phyloP scores from a whole-genome alignment of 1,139 yeast genomes.

The Saccharomyces hybrid region DNA sequence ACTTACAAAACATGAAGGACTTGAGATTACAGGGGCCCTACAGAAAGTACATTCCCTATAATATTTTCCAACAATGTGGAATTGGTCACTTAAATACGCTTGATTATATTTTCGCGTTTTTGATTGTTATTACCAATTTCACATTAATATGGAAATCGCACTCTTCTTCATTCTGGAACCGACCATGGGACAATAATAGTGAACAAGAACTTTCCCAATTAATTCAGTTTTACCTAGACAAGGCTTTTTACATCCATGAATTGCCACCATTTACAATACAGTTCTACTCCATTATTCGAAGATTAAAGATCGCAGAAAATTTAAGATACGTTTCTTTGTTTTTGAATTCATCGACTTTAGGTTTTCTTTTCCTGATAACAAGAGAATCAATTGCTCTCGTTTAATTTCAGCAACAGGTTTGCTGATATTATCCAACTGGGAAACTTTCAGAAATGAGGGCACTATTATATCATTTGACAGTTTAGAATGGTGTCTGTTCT shows the following conservation, averaged over 20 bases:
- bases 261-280: constrained; percentile 19
- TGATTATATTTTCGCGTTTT: neutral
- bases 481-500: constrained; percentile 41
- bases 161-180: neutral
- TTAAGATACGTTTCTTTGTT: constrained; percentile 44
- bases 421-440: constrained; percentile 43
- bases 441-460: constrained; percentile 45
- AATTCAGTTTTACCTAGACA: neutral
- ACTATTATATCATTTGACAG: constrained; percentile 46
- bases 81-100: constrained; percentile 5
- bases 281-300: constrained; percentile 27
- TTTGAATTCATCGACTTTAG: constrained; percentile 25
- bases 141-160: neutral
- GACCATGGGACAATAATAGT: neutral
- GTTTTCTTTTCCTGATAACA: constrained; percentile 41
- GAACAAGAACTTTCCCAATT: neutral
- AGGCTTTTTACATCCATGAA: neutral
- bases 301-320: constrained; percentile 41
- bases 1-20: neutral
- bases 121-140: constrained; percentile 3
- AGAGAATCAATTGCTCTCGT: constrained; percentile 41
- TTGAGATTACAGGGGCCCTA: constrained; percentile 9
- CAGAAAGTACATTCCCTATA: constrained; percentile 10
- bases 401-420: constrained; percentile 41
- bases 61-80: constrained; percentile 6